phyloP scores from a whole-genome alignment of 202 grass and related monocot genomes.

The Brachypodium distachyon region DNA sequence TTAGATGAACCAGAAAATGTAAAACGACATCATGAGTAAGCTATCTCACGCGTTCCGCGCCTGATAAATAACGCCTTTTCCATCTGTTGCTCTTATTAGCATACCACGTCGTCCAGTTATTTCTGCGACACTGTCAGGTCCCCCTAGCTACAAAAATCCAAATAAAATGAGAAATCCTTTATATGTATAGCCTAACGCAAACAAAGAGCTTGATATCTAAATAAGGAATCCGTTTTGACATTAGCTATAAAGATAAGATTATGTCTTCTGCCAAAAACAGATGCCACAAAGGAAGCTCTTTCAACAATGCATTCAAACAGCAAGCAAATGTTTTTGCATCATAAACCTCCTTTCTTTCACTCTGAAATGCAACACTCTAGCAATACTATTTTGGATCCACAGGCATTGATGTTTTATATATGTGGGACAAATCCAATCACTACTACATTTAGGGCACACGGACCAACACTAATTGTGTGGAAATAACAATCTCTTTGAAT shows the following conservation, averaged over 20 bases:
- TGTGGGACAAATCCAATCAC: not conserved
- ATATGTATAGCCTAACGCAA: conserved; percentile 11
- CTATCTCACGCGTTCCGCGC: conserved; percentile 73
- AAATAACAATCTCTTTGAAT: not conserved
- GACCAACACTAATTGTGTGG: not conserved
- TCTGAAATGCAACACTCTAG: not conserved
- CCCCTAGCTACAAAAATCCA: conserved; percentile 64
- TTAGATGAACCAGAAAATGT: conserved; percentile 26
- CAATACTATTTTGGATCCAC: not conserved
- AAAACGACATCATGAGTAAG: conserved; percentile 26
- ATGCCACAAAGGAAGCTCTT: not conserved
- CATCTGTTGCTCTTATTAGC: conserved; percentile 76
- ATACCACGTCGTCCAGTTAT: conserved; percentile 93
- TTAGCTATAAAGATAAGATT: not conserved
- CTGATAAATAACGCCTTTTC: conserved; percentile 97
- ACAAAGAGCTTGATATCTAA: conserved; percentile 15
- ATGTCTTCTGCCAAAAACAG: conserved; percentile 5
- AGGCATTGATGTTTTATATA: conserved; percentile 9
- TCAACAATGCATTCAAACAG: not conserved
- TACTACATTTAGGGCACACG: not conserved
- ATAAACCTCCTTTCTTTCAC: not conserved
- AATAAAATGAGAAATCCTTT: conserved; percentile 22
- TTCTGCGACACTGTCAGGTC: conserved; percentile 95
- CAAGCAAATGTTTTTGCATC: conserved; percentile 7
- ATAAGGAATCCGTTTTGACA: not conserved